phyloP scores from a whole-genome alignment of 2,329 filamentous ascomycete species.

The Massarina eburnea region DNA sequence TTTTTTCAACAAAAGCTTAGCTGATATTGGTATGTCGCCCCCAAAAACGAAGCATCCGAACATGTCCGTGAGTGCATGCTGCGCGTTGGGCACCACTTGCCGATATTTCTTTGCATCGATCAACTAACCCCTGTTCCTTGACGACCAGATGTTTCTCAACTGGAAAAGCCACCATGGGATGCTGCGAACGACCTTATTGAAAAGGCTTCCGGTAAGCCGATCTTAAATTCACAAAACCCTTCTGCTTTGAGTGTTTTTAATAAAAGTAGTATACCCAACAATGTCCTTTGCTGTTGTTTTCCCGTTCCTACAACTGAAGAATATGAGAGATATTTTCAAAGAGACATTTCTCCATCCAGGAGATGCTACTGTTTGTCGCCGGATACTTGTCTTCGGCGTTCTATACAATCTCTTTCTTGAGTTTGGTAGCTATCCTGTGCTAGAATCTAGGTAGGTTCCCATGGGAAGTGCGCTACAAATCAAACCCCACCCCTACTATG shows the following conservation, averaged over 20 bases:
- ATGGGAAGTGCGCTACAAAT: background rate
- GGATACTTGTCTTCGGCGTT: constrained; percentile 33
- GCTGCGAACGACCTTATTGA: constrained; percentile 26
- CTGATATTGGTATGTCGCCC: constrained; percentile 13
- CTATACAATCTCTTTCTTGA: constrained; percentile 33
- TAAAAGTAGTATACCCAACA: constrained; percentile 26
- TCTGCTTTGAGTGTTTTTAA: constrained; percentile 2
- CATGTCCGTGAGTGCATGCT: too few species aligned
- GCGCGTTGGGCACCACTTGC: too few species aligned
- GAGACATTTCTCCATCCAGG: constrained; percentile 26
- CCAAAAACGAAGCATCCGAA: too few species aligned
- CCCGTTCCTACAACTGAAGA: constrained; percentile 32
- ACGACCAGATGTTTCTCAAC: constrained; percentile 24
- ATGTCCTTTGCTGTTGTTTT: constrained; percentile 36
- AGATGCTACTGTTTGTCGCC: constrained; percentile 21
- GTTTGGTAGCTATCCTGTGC: constrained; percentile 20
- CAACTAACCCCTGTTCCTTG: too few species aligned
- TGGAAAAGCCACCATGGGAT: constrained; percentile 37
- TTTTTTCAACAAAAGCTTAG: constrained; percentile 26
- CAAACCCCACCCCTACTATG: background rate
- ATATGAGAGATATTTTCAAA: constrained; percentile 26
- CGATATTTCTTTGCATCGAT: too few species aligned
- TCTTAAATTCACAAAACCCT: constrained; percentile 1
- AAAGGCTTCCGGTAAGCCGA: constrained; percentile 31
- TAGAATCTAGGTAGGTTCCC: constrained; percentile 15